Evolutionary conservation across 352 stramenopile genomes (phyloP).

Genomic region (Globisporangium lucens): DNA sequence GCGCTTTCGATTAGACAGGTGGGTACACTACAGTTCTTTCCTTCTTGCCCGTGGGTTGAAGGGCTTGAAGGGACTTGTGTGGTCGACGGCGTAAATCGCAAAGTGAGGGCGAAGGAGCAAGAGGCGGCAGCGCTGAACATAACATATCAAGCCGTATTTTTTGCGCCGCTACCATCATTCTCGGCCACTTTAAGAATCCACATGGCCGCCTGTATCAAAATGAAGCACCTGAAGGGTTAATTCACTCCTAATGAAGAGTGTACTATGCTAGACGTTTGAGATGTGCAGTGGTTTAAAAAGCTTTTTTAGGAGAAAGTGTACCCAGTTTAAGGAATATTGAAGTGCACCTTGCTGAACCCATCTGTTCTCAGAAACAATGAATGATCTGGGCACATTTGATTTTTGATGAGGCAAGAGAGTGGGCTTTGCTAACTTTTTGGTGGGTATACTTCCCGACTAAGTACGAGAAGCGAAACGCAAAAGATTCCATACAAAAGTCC

Average conservation of each 20-base stretch:
- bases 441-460: conserved; percentile 1
- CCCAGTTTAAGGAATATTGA: conserved; percentile 5
- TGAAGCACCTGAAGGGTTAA: too few species aligned
- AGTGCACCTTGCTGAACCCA: conserved; percentile 10
- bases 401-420: conserved; percentile 4
- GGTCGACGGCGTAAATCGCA: neutral
- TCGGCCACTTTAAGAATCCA: neutral
- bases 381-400: neutral
- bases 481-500: neutral
- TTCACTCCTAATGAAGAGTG: neutral
- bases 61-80: neutral
- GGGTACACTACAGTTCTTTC: neutral
- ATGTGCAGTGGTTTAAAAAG: neutral
- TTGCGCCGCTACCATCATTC: conserved; percentile 4
- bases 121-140: too few species aligned
- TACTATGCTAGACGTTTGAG: neutral
- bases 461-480: neutral
- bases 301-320: neutral
- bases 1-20: neutral
- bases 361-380: neutral
- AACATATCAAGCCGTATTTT: neutral
- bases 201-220: conserved; percentile 1
- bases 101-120: conserved; percentile 2
- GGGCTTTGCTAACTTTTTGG: neutral
- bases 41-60: neutral